Conservation (phyloP, 192 early-diverging fungal species). For the Backusella sp. region DNA sequence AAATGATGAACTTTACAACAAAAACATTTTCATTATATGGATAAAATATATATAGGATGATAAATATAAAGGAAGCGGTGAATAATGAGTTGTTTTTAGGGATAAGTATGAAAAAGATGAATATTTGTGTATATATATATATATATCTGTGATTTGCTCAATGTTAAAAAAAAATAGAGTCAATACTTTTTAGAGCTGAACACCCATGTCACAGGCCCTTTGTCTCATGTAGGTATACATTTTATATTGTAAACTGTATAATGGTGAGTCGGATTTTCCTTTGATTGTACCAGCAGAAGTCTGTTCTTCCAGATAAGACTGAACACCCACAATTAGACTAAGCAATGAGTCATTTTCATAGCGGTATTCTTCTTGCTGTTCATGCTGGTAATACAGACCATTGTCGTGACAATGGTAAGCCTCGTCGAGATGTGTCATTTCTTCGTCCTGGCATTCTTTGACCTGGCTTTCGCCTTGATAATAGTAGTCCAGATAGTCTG, state of each 20-base stretch:
- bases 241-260: constrained; percentile 35
- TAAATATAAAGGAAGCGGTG: neutral
- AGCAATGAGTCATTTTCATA: neutral
- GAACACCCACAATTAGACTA: neutral
- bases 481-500: neutral
- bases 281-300: neutral
- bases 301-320: neutral
- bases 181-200: constrained; percentile 6
- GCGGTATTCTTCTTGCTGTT: neutral
- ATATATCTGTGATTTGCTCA: neutral
- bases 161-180: neutral
- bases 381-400: neutral
- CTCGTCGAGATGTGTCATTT: neutral
- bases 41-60: neutral
- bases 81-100: constrained; percentile 7
- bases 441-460: neutral
- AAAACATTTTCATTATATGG: constrained; percentile 8
- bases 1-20: constrained; percentile 8
- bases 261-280: constrained; percentile 23
- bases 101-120: neutral
- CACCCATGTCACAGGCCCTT: constrained; percentile 25
- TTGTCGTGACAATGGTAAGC: neutral
- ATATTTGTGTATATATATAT: neutral
- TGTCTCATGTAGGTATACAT: constrained; percentile 34
- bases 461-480: neutral